phyloP scores from a whole-genome alignment of 2,329 filamentous ascomycete genomes.

The Stagonosporopsis chrysanthemi region DNA sequence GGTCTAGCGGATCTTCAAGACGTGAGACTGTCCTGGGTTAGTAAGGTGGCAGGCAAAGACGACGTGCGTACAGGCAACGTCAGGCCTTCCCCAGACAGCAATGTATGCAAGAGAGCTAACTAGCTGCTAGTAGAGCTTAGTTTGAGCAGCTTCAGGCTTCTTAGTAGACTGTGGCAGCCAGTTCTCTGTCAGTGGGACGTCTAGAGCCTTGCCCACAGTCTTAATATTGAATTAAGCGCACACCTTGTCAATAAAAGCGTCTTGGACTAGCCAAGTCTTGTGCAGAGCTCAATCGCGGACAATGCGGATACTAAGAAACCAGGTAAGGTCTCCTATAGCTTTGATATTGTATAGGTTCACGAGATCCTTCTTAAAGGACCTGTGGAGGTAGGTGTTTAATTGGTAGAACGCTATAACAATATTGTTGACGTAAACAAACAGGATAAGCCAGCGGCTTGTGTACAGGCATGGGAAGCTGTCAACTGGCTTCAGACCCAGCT shows the following conservation, averaged over 20 bases:
- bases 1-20: background rate
- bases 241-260: background rate
- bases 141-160: no score
- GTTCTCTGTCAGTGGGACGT: no score
- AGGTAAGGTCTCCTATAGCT: no score
- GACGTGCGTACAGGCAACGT: background rate
- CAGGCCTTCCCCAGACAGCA: background rate
- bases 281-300: background rate
- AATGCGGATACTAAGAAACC: background rate
- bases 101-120: background rate
- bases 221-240: background rate
- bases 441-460: background rate
- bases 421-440: background rate
- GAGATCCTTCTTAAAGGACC: no score
- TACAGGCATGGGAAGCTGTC: background rate
- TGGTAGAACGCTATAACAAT: background rate
- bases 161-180: no score
- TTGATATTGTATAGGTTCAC: no score
- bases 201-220: background rate
- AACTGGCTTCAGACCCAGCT: background rate
- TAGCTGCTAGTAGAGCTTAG: no score
- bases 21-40: background rate
- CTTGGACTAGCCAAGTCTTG: background rate
- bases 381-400: no score
- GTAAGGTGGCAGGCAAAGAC: constrained; percentile 4